phyloP scores from a whole-genome alignment of 352 stramenopile species.

The Phytopythium montanum region DNA sequence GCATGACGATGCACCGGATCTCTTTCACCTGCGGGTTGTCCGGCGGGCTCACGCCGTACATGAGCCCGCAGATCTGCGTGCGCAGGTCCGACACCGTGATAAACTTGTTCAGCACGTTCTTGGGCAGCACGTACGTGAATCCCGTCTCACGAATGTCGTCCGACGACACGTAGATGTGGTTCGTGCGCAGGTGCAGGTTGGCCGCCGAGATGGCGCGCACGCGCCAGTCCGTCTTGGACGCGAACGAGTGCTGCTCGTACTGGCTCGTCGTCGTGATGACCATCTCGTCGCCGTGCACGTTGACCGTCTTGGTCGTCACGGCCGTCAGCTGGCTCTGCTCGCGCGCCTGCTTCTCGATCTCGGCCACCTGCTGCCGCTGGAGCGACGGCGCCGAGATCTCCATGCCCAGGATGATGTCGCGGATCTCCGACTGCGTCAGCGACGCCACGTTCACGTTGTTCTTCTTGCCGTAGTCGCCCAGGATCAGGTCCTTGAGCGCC shows the following conservation, averaged over 20 bases:
- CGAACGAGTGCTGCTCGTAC: constrained; percentile 99
- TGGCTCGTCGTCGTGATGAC: constrained; percentile 99
- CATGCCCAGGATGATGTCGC: constrained; percentile 99
- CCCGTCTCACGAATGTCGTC: constrained; percentile 98
- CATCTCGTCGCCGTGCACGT: constrained; percentile 99
- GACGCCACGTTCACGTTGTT: constrained; percentile 99
- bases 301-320: constrained; percentile 99
- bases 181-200: constrained; percentile 98
- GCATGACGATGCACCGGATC: constrained; percentile 98
- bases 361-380: constrained; percentile 98
- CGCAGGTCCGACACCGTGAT: constrained; percentile 97
- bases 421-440: constrained; percentile 99
- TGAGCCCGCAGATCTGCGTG: constrained; percentile 97
- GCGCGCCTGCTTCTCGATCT: constrained; percentile 98
- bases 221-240: constrained; percentile 99
- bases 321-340: constrained; percentile 98
- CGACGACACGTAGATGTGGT: constrained; percentile 99
- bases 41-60: constrained; percentile 98
- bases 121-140: constrained; percentile 99
- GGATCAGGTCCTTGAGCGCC: constrained; percentile 98
- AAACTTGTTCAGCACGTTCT: constrained; percentile 99
- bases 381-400: constrained; percentile 99
- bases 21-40: constrained; percentile 99
- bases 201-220: constrained; percentile 98
- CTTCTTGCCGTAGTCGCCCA: constrained; percentile 99